A percentile compares a stretch with the other conserved stretches of the same genome.
Evolutionary conservation across 305 asterid genomes (phyloP).

Genomic region (Fraxinus paxiana): DNA sequence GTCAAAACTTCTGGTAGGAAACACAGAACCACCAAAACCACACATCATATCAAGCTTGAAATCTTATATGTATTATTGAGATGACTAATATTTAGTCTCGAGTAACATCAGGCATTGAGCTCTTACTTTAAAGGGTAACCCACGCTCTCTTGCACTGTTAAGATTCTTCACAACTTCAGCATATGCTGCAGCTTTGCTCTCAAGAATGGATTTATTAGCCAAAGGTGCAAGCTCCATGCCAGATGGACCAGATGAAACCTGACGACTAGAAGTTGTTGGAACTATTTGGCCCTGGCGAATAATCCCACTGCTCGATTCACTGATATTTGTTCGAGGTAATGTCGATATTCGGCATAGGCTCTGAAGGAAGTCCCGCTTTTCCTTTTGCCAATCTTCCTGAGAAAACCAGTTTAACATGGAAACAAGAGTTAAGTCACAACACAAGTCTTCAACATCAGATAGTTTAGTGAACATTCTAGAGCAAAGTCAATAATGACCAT

Average conservation of each 20-base stretch:
- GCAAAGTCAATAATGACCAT: constrained; percentile 2
- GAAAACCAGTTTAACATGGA: constrained; percentile 18
- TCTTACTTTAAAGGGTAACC: constrained; percentile 70
- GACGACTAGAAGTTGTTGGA: constrained; percentile 57
- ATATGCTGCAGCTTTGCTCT: constrained; percentile 79
- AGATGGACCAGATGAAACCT: constrained; percentile 53
- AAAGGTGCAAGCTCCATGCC: constrained; percentile 52
- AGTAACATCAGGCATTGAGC: constrained; percentile 7
- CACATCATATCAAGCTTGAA: constrained; percentile 8
- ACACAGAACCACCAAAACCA: background rate
- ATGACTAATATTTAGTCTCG: constrained; percentile 2
- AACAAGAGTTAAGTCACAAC: background rate
- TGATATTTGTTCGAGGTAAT: constrained; percentile 67
- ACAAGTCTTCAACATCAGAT: background rate
- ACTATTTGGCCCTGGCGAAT: constrained; percentile 62
- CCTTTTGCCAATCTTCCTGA: constrained; percentile 97
- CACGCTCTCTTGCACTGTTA: constrained; percentile 74
- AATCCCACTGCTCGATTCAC: constrained; percentile 44
- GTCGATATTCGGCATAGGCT: constrained; percentile 76
- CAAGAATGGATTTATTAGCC: constrained; percentile 56
- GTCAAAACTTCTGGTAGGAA: background rate
- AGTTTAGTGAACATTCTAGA: constrained; percentile 10
- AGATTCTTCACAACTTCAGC: constrained; percentile 81
- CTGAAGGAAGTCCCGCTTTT: constrained; percentile 81
- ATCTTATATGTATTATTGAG: background rate